Evolutionary conservation across 345 rosid species (phyloP).

Genomic region (Dipteronia sinensis): DNA sequence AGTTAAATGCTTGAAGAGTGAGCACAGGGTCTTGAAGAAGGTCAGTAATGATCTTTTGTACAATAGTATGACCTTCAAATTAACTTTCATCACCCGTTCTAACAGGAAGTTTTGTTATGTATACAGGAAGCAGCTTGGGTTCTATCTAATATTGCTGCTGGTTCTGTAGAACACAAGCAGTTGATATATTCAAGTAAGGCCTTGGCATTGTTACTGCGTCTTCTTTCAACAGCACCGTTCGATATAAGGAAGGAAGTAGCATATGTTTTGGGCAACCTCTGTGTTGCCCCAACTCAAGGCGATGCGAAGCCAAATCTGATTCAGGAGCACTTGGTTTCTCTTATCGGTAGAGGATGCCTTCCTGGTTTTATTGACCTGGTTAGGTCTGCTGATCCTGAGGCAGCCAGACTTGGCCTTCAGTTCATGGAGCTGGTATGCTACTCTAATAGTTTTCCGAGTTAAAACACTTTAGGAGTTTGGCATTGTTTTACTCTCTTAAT

Average conservation of each 20-base stretch:
- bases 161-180: constrained; percentile 84
- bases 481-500: background rate
- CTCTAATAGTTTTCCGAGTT: constrained; percentile 4
- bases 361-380: constrained; percentile 81
- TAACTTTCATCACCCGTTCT: constrained; percentile 5
- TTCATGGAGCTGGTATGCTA: constrained; percentile 90
- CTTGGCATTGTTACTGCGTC: constrained; percentile 60
- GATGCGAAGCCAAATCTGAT: constrained; percentile 66
- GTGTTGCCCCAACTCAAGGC: constrained; percentile 77
- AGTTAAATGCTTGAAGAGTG: constrained; percentile 83
- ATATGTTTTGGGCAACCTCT: constrained; percentile 89
- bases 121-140: constrained; percentile 96
- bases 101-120: constrained; percentile 8
- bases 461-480: background rate
- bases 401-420: constrained; percentile 91
- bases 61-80: background rate
- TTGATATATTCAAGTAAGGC: constrained; percentile 72
- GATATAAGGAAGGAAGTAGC: constrained; percentile 92
- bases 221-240: constrained; percentile 78
- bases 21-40: constrained; percentile 93
- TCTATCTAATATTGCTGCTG: constrained; percentile 90
- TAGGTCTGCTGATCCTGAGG: constrained; percentile 82
- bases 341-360: constrained; percentile 77
- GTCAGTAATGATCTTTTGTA: constrained; percentile 33
- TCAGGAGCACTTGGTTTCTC: constrained; percentile 72